Percentiles rank a stretch among this genome's conserved stretches.
Conservation (phyloP, 2,329 filamentous ascomycete species). For the Alternaria incomplexa region DNA sequence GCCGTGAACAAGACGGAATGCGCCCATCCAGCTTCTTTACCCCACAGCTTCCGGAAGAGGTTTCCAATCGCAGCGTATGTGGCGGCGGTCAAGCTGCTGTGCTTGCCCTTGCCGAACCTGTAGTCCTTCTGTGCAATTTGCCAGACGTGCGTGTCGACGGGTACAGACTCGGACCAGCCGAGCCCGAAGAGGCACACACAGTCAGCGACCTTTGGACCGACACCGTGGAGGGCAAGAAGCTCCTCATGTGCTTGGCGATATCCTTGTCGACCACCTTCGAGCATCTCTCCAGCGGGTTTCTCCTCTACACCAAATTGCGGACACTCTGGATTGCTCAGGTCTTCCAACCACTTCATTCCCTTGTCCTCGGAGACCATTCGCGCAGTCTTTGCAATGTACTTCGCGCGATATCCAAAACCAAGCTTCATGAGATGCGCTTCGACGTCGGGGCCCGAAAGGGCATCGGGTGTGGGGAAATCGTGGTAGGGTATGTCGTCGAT, state of each 20-base stretch:
- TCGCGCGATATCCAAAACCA: constrained; percentile 93
- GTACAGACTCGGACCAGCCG: constrained; percentile 93
- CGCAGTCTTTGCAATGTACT: constrained; percentile 89
- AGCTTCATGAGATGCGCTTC: constrained; percentile 80
- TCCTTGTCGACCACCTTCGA: constrained; percentile 62
- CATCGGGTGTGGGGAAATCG: constrained; percentile 81
- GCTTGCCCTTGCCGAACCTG: constrained; percentile 81
- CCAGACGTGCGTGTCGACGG: constrained; percentile 97
- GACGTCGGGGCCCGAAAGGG: constrained; percentile 75
- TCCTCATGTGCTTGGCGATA: constrained; percentile 83
- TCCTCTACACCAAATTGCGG: constrained; percentile 62
- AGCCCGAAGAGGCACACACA: constrained; percentile 96
- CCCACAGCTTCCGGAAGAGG: constrained; percentile 89
- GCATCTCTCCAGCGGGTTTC: constrained; percentile 55
- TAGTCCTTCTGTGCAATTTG: constrained; percentile 97
- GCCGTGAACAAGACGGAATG: constrained; percentile 97
- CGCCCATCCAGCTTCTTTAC: constrained; percentile 93
- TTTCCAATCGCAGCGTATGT: constrained; percentile 91
- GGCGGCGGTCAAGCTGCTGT: constrained; percentile 83
- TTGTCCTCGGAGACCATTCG: constrained; percentile 74
- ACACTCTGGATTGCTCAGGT: constrained; percentile 77
- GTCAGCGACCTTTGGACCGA: constrained; percentile 95
- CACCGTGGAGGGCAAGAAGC: constrained; percentile 79
- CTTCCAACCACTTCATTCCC: constrained; percentile 73
- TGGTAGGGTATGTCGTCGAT: constrained; percentile 76